Evolutionary conservation across 139 green algal genomes (phyloP).

Genomic region (Haematococcus sp.): DNA sequence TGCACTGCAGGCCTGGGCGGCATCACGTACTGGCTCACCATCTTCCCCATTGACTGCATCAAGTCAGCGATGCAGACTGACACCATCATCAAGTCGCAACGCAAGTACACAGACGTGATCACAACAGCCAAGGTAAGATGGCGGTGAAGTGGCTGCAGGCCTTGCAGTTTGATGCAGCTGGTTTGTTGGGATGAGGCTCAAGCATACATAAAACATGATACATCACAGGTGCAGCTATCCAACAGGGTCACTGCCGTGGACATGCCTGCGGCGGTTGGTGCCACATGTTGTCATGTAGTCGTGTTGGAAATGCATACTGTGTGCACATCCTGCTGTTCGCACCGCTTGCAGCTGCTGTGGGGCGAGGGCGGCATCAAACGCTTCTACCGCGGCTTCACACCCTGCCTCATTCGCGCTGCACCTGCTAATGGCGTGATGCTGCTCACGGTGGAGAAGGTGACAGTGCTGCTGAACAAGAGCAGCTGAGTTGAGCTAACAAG

Average conservation of each 20-base stretch:
- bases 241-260: too few relatives aligned
- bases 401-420: constrained; percentile 84
- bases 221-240: too few relatives aligned
- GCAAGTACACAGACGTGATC: constrained; percentile 68
- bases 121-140: constrained; percentile 45
- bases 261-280: too few relatives aligned
- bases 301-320: too few relatives aligned
- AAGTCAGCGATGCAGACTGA: constrained; percentile 91
- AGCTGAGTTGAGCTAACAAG: constrained; percentile 4
- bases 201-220: too few relatives aligned
- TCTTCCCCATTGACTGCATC: constrained; percentile 91
- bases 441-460: constrained; percentile 83
- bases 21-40: constrained; percentile 82
- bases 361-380: constrained; percentile 73
- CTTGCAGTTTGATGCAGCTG: too few relatives aligned
- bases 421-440: constrained; percentile 93
- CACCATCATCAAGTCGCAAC: constrained; percentile 62
- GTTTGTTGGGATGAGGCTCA: too few relatives aligned
- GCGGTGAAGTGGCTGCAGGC: neutral
- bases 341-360: constrained; percentile 65
- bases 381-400: constrained; percentile 91
- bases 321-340: too few relatives aligned
- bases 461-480: constrained; percentile 38
- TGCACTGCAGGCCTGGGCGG: constrained; percentile 65
- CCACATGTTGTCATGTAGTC: too few relatives aligned